These are phyloP conservation scores for Pittosporum tobira DNA, from an alignment of 129 eudicot genomes.

Conservation along the genomic window DNA sequence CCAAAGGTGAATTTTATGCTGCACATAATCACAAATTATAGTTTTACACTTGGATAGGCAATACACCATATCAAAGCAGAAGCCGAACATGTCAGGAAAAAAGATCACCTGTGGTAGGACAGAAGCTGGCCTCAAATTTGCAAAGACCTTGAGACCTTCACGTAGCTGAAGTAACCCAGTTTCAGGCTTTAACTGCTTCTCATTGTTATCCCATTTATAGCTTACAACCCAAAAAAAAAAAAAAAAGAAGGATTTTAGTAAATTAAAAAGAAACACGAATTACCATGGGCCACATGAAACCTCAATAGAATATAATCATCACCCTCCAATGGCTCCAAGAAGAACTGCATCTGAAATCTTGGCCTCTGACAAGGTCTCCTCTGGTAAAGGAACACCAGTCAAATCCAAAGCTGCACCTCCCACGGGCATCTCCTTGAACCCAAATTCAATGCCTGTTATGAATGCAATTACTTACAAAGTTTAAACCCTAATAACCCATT, in stretches of 20 bases:
- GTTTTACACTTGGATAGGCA: too few relatives aligned
- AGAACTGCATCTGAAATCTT: constrained; percentile 89
- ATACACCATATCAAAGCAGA: not conserved
- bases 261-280: not conserved
- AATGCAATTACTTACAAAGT: not conserved
- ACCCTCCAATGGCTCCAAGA: constrained; percentile 99
- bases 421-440: too few relatives aligned
- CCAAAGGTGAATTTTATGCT: too few relatives aligned
- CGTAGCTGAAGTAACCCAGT: constrained; percentile 67
- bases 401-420: too few relatives aligned
- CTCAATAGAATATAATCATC: constrained; percentile 1
- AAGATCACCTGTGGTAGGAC: constrained; percentile 48
- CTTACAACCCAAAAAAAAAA: constrained; percentile 9
- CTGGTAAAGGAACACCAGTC: constrained; percentile 92
- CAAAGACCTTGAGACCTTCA: constrained; percentile 56
- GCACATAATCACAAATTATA: too few relatives aligned
- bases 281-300: too few relatives aligned
- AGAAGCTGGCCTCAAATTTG: constrained; percentile 62
- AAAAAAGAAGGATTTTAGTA: not conserved
- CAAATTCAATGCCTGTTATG: constrained; percentile 56
- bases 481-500: too few relatives aligned
- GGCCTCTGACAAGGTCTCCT: constrained; percentile 75
- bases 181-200: constrained; percentile 54
- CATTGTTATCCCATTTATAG: constrained; percentile 60
- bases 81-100: not conserved